Evolutionary conservation across 176 grass and related monocot species (phyloP).

Genomic region (Coix lacrymajobi): DNA sequence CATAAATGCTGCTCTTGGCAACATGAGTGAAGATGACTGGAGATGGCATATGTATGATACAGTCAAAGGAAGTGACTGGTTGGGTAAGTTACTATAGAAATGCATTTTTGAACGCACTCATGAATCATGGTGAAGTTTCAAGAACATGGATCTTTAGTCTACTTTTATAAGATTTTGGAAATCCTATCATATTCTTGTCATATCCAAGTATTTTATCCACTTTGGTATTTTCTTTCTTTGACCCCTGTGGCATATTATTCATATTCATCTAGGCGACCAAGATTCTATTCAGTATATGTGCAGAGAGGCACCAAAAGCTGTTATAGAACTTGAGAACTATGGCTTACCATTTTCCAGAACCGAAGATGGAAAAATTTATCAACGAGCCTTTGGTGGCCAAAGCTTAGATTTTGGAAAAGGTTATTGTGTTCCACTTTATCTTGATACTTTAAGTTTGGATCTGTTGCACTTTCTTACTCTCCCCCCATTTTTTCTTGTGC

Average conservation of each 20-base stretch:
- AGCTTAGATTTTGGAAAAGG: conserved; percentile 99
- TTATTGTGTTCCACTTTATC: background rate
- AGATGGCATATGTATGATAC: conserved; percentile 99
- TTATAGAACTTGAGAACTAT: conserved; percentile 98
- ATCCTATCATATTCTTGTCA: background rate
- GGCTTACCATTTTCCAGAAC: conserved; percentile 95
- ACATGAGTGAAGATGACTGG: conserved; percentile 98
- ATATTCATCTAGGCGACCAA: conserved; percentile 67
- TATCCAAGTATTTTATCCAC: background rate
- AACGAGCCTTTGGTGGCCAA: conserved; percentile 94
- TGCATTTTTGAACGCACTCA: background rate
- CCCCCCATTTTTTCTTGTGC: background rate
- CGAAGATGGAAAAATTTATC: conserved; percentile 97
- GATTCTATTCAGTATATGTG: conserved; percentile 99
- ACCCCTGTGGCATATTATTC: background rate
- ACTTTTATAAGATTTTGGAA: background rate
- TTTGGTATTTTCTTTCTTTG: too few species aligned
- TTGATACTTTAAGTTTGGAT: background rate
- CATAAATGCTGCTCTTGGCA: conserved; percentile 96
- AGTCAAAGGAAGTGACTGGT: conserved; percentile 96
- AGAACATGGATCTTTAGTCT: background rate
- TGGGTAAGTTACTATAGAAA: conserved; percentile 52
- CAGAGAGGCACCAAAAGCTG: conserved; percentile 99
- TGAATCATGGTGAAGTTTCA: background rate
- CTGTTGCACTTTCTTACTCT: background rate